A percentile compares a stretch with the other conserved stretches of the same genome.
These are phyloP conservation scores for Wallacemonas sp. DNA, from an alignment of 208 protist species.

Conservation along the genomic window DNA sequence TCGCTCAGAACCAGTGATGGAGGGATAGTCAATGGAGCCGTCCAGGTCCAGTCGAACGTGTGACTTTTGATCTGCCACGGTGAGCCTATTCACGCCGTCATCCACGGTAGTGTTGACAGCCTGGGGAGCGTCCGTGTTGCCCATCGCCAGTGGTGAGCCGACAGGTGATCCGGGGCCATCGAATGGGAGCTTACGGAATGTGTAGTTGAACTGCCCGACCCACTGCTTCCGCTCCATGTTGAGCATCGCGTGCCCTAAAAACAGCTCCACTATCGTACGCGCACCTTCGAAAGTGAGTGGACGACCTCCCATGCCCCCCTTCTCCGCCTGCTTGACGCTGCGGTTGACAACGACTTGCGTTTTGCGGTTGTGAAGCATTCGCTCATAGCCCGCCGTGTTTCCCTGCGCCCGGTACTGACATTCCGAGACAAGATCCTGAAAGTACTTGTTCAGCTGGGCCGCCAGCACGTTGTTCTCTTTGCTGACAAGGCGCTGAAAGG, in stretches of 20 bases:
- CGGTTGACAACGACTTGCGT: constrained; percentile 18
- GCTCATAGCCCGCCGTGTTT: constrained; percentile 22
- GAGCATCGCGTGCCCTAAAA: constrained; percentile 24
- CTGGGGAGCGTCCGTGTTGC: too few relatives aligned
- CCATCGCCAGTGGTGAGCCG: background rate
- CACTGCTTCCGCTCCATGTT: constrained; percentile 24
- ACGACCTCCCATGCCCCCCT: constrained; percentile 18
- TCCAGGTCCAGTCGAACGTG: constrained; percentile 8
- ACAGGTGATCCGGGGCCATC: background rate
- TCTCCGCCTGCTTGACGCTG: constrained; percentile 12
- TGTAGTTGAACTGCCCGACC: constrained; percentile 24
- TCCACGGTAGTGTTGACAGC: background rate
- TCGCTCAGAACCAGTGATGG: background rate
- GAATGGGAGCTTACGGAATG: background rate
- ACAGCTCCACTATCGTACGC: constrained; percentile 21
- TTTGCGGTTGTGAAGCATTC: constrained; percentile 20
- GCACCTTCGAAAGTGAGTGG: constrained; percentile 23
- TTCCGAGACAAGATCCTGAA: constrained; percentile 21
- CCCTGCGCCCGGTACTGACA: constrained; percentile 27
- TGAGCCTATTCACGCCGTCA: background rate
- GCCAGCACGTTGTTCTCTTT: constrained; percentile 22
- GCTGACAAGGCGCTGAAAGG: constrained; percentile 17
- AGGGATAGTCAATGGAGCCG: constrained; percentile 11
- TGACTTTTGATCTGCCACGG: background rate
- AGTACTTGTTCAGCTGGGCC: constrained; percentile 22